Conservation (phyloP, 2,329 filamentous ascomycete species). For the Phialophora expanda region DNA sequence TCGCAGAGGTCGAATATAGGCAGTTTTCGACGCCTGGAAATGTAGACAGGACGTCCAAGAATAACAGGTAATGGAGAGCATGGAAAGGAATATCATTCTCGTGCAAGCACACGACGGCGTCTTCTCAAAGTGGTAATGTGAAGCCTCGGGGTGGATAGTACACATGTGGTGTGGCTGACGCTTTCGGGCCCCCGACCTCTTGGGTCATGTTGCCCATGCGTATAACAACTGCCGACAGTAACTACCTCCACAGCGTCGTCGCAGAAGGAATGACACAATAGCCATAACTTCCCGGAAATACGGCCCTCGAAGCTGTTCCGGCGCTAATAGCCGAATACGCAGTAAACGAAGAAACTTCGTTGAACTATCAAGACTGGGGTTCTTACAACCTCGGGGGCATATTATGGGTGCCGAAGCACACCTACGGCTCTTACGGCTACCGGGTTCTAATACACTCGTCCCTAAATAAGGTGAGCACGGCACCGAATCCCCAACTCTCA, state of each 20-base stretch:
- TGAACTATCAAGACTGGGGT: too few relatives aligned
- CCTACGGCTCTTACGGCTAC: too few relatives aligned
- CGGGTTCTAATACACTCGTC: too few relatives aligned
- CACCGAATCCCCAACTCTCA: too few relatives aligned
- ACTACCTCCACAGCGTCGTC: neutral
- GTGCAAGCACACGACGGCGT: neutral
- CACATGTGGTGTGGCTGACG: neutral
- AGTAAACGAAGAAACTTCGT: neutral
- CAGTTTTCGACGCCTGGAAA: neutral
- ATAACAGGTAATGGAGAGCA: conserved; percentile 1
- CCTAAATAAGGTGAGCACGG: too few relatives aligned
- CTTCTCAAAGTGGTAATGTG: neutral
- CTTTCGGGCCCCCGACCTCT: neutral
- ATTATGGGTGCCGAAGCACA: too few relatives aligned
- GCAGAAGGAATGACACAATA: neutral
- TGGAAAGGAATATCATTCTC: neutral
- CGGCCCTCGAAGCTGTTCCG: conserved; percentile 4
- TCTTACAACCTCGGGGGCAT: too few relatives aligned
- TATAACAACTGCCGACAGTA: conserved; percentile 2
- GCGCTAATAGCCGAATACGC: conserved; percentile 2
- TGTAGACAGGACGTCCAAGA: conserved; percentile 1
- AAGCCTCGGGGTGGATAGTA: neutral
- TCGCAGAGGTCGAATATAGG: neutral
- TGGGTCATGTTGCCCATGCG: neutral
- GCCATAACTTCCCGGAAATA: neutral